These are phyloP conservation scores for Vitis amurensis DNA, from an alignment of 164 flowering plant species.

Conservation along the genomic window DNA sequence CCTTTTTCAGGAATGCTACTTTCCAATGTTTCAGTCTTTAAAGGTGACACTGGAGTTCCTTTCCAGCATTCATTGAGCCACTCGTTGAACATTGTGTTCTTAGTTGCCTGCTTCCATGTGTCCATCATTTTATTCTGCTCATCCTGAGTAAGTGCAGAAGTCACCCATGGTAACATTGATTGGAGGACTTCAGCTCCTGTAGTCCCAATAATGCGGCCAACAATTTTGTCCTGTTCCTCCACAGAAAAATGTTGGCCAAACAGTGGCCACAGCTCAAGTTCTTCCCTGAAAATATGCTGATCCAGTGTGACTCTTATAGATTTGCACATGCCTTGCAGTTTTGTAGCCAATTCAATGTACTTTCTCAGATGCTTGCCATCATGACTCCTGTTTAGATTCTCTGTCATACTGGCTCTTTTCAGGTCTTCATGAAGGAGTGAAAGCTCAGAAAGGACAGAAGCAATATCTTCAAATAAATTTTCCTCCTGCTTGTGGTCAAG, in stretches of 20 bases:
- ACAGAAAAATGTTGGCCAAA: constrained; percentile 83
- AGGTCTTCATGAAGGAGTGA: constrained; percentile 54
- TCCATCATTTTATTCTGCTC: constrained; percentile 98
- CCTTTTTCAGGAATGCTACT: constrained; percentile 47
- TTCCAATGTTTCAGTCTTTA: constrained; percentile 36
- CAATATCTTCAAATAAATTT: constrained; percentile 81
- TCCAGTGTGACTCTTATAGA: constrained; percentile 84
- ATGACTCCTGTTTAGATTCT: constrained; percentile 19
- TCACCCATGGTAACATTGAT: constrained; percentile 99
- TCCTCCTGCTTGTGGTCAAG: constrained; percentile 98
- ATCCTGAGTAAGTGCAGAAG: constrained; percentile 89
- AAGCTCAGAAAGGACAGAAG: constrained; percentile 69
- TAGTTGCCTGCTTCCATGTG: constrained; percentile 95
- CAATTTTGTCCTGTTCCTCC: constrained; percentile 94
- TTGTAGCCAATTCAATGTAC: constrained; percentile 74
- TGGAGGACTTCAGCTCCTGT: constrained; percentile 99
- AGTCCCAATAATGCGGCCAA: constrained; percentile 96
- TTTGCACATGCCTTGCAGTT: constrained; percentile 97
- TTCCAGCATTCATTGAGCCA: constrained; percentile 98
- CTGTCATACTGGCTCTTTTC: constrained; percentile 18
- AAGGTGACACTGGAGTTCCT: constrained; percentile 43
- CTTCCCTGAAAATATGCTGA: constrained; percentile 91
- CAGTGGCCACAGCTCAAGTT: constrained; percentile 97
- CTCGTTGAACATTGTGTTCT: constrained; percentile 98
- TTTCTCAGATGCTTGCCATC: constrained; percentile 32